Percentiles rank a stretch among this genome's conserved stretches.
Conservation (phyloP, 306 rosid species). For the Vicia villosa region DNA sequence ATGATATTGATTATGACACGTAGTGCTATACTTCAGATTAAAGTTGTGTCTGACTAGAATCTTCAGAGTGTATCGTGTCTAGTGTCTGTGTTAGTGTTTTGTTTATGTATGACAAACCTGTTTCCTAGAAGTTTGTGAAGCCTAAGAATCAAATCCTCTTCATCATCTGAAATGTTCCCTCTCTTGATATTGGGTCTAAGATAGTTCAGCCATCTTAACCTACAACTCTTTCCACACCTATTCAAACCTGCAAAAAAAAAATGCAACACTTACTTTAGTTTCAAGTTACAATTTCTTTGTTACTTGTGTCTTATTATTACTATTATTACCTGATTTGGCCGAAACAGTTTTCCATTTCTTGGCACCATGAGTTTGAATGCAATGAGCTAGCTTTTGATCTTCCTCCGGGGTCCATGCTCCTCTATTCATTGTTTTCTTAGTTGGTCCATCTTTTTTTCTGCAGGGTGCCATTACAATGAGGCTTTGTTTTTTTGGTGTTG, state of each 20-base stretch:
- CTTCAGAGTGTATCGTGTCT: neutral
- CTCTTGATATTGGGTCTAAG: slow-evolving; percentile 74
- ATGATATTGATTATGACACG: neutral
- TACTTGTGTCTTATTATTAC: neutral
- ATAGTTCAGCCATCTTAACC: slow-evolving; percentile 70
- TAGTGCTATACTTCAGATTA: neutral
- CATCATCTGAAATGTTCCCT: slow-evolving; percentile 65
- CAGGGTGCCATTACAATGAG: slow-evolving; percentile 48
- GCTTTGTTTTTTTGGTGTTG: neutral
- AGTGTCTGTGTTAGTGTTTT: neutral
- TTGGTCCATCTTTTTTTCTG: slow-evolving; percentile 33
- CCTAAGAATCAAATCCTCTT: slow-evolving; percentile 61
- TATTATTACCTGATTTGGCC: slow-evolving; percentile 46
- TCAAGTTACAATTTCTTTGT: neutral
- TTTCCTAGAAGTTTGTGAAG: slow-evolving; percentile 60
- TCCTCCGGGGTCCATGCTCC: slow-evolving; percentile 75
- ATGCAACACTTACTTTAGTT: neutral
- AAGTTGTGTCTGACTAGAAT: neutral
- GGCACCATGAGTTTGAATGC: slow-evolving; percentile 62
- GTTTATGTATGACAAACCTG: slow-evolving; percentile 39
- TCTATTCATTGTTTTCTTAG: slow-evolving; percentile 45
- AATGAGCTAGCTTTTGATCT: slow-evolving; percentile 54
- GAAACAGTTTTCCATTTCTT: slow-evolving; percentile 61
- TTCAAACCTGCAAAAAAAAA: slow-evolving; percentile 40
- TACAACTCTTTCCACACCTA: slow-evolving; percentile 69